Evolutionary conservation across 2,329 filamentous ascomycete species (phyloP), one percentile per base, ranked within the genome.

Genomic region (Aspergillus japonicus): DNA sequence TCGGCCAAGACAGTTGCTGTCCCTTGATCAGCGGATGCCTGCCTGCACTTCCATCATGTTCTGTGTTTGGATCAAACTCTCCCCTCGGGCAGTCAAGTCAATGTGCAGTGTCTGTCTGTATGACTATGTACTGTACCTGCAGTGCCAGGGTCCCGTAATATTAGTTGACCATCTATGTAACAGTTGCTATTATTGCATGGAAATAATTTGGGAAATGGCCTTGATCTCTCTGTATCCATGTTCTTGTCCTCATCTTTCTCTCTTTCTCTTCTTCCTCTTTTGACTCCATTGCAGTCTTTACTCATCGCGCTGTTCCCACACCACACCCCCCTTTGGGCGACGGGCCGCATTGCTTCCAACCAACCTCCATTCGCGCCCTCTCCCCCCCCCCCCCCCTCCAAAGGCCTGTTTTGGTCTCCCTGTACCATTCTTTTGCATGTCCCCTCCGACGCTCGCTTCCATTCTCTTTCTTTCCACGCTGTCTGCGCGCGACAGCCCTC

Each of bases 171-270:
- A 53, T 53, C 33, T 42, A 53, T 53, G 51, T 44, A 53, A 42
- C 21, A 44, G n/a, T 44, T 44, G 16, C n/a, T 14, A 35, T 35
- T 35, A 35, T 16, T 12, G 33, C 33, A 35, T 12, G 33, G 26
- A 29, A 8, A 29, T 10, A 29, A 35, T 16, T 12, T 35, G 33
- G 33, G 33, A 12, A 35, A 16, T 4, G 33, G 39, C 53, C 31
- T 47, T 55, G 53, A 24, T 31, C 35, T 16, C 19, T 35, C 50
- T 21, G 8, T 52, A 35, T 16, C 19, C 39, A 52, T 51, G 53
- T 44, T 56, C 47, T 50, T 48, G 60, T 57, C 54, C 47, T 57
- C 47, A 12, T 11, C 52, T 53, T 14, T 23, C 56, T 31, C 44
- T 35, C 47, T 54, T 39, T 31, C 47, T 42, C 53, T 51, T 51